phyloP scores from a whole-genome alignment of 768 basidiomycete genomes.

The Tricholomella constricta region DNA sequence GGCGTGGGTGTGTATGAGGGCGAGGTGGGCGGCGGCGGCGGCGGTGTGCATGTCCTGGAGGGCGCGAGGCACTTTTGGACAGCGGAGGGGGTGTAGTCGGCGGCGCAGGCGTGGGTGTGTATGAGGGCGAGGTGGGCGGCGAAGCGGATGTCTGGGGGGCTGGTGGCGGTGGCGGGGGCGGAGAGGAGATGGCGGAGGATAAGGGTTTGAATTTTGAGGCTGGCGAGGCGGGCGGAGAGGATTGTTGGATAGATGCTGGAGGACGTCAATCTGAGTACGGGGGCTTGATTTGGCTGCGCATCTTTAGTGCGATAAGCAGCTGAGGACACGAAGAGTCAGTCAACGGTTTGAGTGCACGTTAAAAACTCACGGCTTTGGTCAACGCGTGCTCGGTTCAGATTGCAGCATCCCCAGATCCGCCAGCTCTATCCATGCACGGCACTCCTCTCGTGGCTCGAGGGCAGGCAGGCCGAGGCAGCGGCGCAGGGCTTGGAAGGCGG shows the following conservation, averaged over 20 bases:
- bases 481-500: constrained; percentile 57
- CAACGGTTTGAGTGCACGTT: background rate
- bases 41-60: too few species aligned
- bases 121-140: constrained; percentile 58
- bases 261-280: too few species aligned
- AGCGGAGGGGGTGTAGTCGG: constrained; percentile 9
- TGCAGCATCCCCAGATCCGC: constrained; percentile 67
- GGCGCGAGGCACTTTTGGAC: constrained; percentile 27
- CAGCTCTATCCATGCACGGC: constrained; percentile 68
- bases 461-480: constrained; percentile 52
- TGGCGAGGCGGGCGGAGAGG: constrained; percentile 64
- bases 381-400: constrained; percentile 64
- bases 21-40: constrained; percentile 54
- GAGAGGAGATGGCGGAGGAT: too few species aligned
- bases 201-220: constrained; percentile 61
- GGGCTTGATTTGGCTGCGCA: constrained; percentile 25
- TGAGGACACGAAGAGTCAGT: constrained; percentile 17
- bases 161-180: constrained; percentile 42
- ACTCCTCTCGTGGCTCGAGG: constrained; percentile 62
- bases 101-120: constrained; percentile 26
- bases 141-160: constrained; percentile 53
- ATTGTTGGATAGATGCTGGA: constrained; percentile 64
- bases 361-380: constrained; percentile 63
- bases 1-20: constrained; percentile 45
- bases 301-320: constrained; percentile 62